Evolutionary conservation across 2,329 filamentous ascomycete species (phyloP), one percentile per base, ranked within the genome.

Genomic region (Pestalotiopsis sp.): DNA sequence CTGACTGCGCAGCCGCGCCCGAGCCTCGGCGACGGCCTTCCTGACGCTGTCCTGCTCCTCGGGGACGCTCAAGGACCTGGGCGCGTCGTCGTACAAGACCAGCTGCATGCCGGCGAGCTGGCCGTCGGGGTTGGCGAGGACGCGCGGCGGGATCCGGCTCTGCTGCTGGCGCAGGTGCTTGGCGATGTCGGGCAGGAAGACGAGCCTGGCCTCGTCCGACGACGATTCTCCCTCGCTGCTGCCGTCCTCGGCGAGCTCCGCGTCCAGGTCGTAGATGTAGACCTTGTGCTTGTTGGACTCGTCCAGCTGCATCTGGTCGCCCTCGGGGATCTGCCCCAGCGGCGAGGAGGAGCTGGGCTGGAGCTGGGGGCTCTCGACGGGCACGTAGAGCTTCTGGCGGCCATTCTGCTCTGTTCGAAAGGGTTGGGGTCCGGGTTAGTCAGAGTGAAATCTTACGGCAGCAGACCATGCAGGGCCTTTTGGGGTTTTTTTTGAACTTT

Each of bases 231-330:
- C 27, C 6, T 31, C 27, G 6, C 27, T 31, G 45, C 17, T 52
- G 14, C 45, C 45, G 66, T 65, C 67, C 72, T 91, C 90, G 14
- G 91, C 91, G 40, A 98, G 87, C 81, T 98, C 95, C 74, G 92
- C 92, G 77, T 97, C 94, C 11, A 99, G 85, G 80, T 97, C 91
- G 83, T 95, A 91, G 74, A 99, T 94, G 85, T 96, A 98, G 70
- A 98, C 90, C 77, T 92, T 93, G 82, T 97, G 87, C 75, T 93
- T 92, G 41, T 45, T 61, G 40, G 93, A 91, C 80, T 97, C 91
- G 81, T 98, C 95, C 70, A 98, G 79, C 68, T 92, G 87, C 95
- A 98, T 98, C 68, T 80, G 77, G 73, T 94, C 91, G 71, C 88
- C 83, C 23, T 77, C 76, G 62, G 72, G 66, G 66, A 70, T 72